Conservation (phyloP, 1,284 basidiomycete genomes). For the Moesziomyces globuligerus region DNA sequence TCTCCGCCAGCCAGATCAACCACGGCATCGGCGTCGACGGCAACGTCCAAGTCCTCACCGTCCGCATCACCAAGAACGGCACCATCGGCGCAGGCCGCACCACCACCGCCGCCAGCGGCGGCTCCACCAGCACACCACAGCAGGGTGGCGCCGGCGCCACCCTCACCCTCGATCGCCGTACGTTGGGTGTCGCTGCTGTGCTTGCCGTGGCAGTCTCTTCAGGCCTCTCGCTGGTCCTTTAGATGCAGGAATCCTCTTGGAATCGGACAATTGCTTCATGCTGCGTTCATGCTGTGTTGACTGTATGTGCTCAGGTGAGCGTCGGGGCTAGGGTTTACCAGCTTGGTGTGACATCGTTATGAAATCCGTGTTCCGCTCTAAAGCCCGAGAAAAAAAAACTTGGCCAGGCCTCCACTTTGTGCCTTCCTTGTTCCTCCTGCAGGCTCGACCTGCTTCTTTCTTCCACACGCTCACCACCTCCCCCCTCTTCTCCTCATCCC, state of each 20-base stretch:
- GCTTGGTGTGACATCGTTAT: too few relatives aligned
- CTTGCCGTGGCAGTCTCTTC: neutral
- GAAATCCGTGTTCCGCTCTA: conserved; percentile 2
- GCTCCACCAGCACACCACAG: conserved; percentile 25
- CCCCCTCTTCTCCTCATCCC: neutral
- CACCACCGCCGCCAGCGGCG: neutral
- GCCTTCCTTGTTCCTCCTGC: neutral
- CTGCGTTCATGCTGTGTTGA: too few relatives aligned
- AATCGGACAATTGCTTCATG: neutral
- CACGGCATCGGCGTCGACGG: conserved; percentile 61
- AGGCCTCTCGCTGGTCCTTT: neutral
- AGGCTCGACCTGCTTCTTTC: neutral
- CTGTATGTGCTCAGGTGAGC: too few relatives aligned
- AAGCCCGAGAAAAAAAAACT: neutral
- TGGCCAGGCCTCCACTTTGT: conserved; percentile 6
- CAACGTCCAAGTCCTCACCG: conserved; percentile 54
- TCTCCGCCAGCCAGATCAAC: conserved; percentile 55
- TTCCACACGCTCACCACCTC: neutral
- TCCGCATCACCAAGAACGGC: conserved; percentile 55
- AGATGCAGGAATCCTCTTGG: too few relatives aligned
- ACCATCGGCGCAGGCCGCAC: conserved; percentile 31
- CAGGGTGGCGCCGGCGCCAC: conserved; percentile 3
- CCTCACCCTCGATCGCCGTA: neutral
- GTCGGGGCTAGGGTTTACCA: too few relatives aligned
- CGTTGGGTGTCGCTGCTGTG: neutral